Conservation (phyloP, 345 rosid species). For the Aquilaria sinensis region DNA sequence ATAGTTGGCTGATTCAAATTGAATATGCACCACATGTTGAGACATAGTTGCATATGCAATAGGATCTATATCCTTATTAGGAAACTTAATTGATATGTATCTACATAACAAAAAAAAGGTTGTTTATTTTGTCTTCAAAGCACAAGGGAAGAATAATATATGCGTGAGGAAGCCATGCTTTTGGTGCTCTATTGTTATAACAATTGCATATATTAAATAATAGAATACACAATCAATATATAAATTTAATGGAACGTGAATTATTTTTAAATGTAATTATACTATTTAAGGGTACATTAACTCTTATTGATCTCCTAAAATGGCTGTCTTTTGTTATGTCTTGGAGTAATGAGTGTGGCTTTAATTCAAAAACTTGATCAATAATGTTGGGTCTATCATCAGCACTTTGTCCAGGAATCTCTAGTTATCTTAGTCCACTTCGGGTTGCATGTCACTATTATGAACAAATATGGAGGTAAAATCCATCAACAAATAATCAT, state of each 20-base stretch:
- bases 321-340: background rate
- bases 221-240: too few relatives aligned
- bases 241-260: too few relatives aligned
- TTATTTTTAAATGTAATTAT: too few relatives aligned
- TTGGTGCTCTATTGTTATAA: background rate
- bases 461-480: background rate
- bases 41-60: background rate
- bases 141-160: background rate
- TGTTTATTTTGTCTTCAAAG: background rate
- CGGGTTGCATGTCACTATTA: background rate
- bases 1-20: background rate
- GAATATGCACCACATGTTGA: background rate
- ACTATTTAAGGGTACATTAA: background rate
- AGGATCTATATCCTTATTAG: background rate
- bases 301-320: background rate
- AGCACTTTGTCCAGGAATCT: background rate
- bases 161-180: background rate
- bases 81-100: background rate
- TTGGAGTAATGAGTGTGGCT: background rate
- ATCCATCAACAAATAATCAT: background rate
- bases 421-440: background rate
- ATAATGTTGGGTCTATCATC: background rate
- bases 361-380: background rate
- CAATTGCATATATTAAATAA: background rate
- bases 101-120: background rate